These are phyloP conservation scores for Kwoniella shivajii DNA, from an alignment of 1,284 basidiomycete species.

Conservation along the genomic window DNA sequence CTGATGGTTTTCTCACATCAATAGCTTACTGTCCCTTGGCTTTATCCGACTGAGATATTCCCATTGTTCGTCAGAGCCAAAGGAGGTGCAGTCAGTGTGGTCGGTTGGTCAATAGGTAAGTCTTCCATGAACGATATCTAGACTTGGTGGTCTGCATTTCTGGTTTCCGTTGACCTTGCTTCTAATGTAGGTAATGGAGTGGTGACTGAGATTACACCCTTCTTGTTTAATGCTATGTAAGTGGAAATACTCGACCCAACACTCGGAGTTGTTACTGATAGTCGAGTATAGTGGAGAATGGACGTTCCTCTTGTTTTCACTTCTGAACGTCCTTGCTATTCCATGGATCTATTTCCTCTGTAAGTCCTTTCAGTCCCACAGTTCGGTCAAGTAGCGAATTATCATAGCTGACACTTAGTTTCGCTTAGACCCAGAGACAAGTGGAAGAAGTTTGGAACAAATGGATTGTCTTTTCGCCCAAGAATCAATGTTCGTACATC, in stretches of 20 bases:
- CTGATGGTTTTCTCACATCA: not conserved
- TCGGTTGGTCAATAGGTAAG: slow-evolving; percentile 45
- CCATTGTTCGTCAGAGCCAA: slow-evolving; percentile 38
- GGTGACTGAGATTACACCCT: slow-evolving; percentile 8
- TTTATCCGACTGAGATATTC: slow-evolving; percentile 47
- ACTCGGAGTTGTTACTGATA: not conserved
- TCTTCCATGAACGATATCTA: too few species aligned
- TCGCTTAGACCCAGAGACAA: slow-evolving; percentile 15
- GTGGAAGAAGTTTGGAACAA: slow-evolving; percentile 17
- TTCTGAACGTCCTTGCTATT: slow-evolving; percentile 1
- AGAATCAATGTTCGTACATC: slow-evolving; percentile 13
- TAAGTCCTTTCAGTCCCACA: not conserved
- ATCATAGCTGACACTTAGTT: not conserved
- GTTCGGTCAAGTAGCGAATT: not conserved
- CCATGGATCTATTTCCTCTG: slow-evolving; percentile 15
- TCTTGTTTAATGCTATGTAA: slow-evolving; percentile 13
- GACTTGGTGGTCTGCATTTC: too few species aligned
- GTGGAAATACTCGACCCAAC: not conserved
- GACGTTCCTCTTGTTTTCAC: slow-evolving; percentile 12
- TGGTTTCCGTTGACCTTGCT: not conserved
- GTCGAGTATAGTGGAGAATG: slow-evolving; percentile 4
- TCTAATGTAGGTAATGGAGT: slow-evolving; percentile 6
- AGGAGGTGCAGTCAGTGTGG: slow-evolving; percentile 40
- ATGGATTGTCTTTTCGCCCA: slow-evolving; percentile 27
- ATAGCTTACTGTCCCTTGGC: slow-evolving; percentile 36